These are phyloP conservation scores for Fusarium sp. DNA, from an alignment of 2,329 filamentous ascomycete genomes.

Conservation along the genomic window DNA sequence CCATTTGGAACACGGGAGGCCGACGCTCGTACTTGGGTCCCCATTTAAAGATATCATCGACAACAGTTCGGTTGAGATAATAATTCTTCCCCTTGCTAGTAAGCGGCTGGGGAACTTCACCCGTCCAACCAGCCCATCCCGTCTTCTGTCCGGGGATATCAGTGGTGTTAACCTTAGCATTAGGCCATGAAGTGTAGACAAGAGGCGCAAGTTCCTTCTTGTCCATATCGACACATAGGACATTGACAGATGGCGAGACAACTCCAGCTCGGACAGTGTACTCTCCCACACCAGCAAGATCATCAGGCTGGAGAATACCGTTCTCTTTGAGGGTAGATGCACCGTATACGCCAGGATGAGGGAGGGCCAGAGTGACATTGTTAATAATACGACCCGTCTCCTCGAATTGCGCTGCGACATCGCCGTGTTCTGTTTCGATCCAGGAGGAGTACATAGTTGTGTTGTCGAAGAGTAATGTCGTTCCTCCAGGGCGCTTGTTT, in stretches of 20 bases:
- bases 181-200: constrained; percentile 71
- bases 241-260: constrained; percentile 76
- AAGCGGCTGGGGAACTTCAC: constrained; percentile 50
- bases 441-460: constrained; percentile 76
- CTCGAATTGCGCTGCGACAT: constrained; percentile 63
- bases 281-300: constrained; percentile 72
- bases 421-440: constrained; percentile 67
- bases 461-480: constrained; percentile 75
- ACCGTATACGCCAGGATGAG: constrained; percentile 74
- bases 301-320: constrained; percentile 74
- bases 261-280: constrained; percentile 77
- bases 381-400: constrained; percentile 71
- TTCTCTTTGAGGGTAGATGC: constrained; percentile 73
- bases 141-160: constrained; percentile 49
- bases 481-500: constrained; percentile 65
- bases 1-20: constrained; percentile 64
- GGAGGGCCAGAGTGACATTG: constrained; percentile 82
- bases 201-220: constrained; percentile 69
- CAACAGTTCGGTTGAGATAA: constrained; percentile 66
- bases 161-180: constrained; percentile 49
- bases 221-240: constrained; percentile 76
- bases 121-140: constrained; percentile 51
- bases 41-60: constrained; percentile 79
- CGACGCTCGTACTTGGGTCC: constrained; percentile 61
- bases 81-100: constrained; percentile 41